Percentiles rank a stretch among this genome's conserved stretches.
Evolutionary conservation across 2,329 filamentous ascomycete genomes (phyloP).

Genomic region (Trichoderma pleuroti): DNA sequence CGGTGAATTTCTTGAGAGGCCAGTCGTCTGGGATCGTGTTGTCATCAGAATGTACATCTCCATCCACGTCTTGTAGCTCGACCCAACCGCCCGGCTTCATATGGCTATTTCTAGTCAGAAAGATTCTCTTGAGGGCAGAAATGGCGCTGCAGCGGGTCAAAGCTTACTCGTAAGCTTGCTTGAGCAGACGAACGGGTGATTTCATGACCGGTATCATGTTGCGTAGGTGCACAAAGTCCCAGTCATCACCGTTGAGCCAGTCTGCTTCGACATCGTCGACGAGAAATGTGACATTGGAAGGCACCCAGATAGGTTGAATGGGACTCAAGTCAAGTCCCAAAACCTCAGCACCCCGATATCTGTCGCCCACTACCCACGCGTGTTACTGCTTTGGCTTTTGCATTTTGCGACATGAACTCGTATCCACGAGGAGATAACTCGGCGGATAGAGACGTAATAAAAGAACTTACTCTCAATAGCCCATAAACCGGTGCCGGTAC

Average conservation of each 20-base stretch:
- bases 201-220: conserved; percentile 46
- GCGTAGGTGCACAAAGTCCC: conserved; percentile 33
- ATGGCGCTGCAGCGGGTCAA: fast-evolving
- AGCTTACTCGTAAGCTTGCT: conserved; percentile 31
- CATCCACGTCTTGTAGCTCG: conserved; percentile 40
- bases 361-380: conserved; percentile 29
- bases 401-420: background rate
- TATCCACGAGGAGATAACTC: background rate
- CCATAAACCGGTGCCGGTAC: conserved; percentile 49
- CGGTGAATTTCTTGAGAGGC: conserved; percentile 21
- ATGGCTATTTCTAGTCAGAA: conserved; percentile 25
- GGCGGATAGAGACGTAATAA: background rate
- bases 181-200: conserved; percentile 30
- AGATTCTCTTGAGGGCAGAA: background rate
- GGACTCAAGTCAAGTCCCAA: conserved; percentile 39
- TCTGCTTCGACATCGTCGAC: conserved; percentile 35
- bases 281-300: conserved; percentile 39
- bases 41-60: conserved; percentile 35
- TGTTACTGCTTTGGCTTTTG: background rate
- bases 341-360: conserved; percentile 35
- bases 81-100: conserved; percentile 44
- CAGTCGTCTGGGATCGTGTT: conserved; percentile 26
- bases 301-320: conserved; percentile 40
- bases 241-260: conserved; percentile 28
- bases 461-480: conserved; percentile 37